Evolutionary conservation across 2,329 filamentous ascomycete genomes (phyloP).

Genomic region (Xenosphaeropsis pyriputrescens): DNA sequence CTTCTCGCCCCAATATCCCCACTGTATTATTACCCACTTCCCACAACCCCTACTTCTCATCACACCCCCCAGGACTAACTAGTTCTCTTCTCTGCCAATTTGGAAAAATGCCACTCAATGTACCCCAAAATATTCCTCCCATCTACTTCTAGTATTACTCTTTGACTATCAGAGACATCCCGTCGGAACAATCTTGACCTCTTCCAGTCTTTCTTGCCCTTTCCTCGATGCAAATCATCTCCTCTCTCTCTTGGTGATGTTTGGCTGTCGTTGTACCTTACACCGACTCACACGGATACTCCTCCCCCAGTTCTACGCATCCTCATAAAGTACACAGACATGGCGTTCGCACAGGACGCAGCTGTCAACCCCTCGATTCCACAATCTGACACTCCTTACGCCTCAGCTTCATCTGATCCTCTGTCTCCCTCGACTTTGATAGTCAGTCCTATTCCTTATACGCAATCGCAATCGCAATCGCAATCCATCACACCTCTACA

Average conservation of each 20-base stretch:
- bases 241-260: neutral
- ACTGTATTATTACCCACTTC: too few relatives aligned
- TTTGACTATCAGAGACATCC: too few relatives aligned
- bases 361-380: constrained; percentile 2
- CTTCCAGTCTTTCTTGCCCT: neutral
- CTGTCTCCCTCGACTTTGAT: constrained; percentile 3
- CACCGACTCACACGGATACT: too few relatives aligned
- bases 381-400: constrained; percentile 15
- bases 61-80: too few relatives aligned
- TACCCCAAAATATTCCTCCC: too few relatives aligned
- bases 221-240: neutral
- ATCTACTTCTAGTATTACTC: too few relatives aligned
- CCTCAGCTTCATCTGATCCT: constrained; percentile 8
- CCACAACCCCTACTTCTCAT: too few relatives aligned
- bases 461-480: constrained; percentile 1
- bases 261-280: neutral
- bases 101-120: too few relatives aligned
- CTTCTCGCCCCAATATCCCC: too few relatives aligned
- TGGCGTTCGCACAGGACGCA: neutral
- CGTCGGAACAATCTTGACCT: neutral
- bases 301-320: neutral
- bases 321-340: constrained; percentile 1
- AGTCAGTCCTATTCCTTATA: constrained; percentile 2
- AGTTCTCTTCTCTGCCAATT: too few relatives aligned
- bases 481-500: constrained; percentile 1